Base-by-base conservation (phyloP, 371 early-diverging fungal species). In the Dipsacomyces acuminosporus region DNA sequence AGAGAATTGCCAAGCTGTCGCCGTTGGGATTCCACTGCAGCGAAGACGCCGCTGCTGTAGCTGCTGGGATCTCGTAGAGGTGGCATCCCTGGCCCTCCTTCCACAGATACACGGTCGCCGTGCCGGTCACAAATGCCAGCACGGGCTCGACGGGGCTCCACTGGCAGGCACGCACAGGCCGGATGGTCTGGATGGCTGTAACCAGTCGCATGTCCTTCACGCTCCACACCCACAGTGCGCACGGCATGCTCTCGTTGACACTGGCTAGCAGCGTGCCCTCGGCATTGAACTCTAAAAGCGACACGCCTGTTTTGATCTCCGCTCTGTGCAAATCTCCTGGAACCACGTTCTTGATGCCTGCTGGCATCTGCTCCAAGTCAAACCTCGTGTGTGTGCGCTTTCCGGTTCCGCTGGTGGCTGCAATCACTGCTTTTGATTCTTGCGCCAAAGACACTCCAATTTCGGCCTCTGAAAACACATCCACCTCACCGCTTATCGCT, bases 291-390 rank as follows among this genome's bases (percentile, higher is more conserved):
- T 69, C 72, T 40, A 73, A 73, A 6, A 73, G 13, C 11, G 81
- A 72, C 19, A 87, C 75, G 9, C 87, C 88, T 6, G 71, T 57
- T 46, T 76, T 79, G 8, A 86, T 82, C 44, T 82, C 77, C 3
- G 77, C 69, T 45, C 81, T 71, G n/a, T 80, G 84, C 25, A 73
- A 72, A 17, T 88, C 88, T 3, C 76, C 66, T 20, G 78, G 67
- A 14, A 72, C 41, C 9, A 54, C 45, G 2, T 42, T 26, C 33
- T 35, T 41, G 41, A 54, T 36, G n/a, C 41, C 15, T 22, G 48
- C 54, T 8, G 53, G 51, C 23, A 26, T 34, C 17, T 48, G 30
- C 26, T 20, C 45, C 24, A 59, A 41, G 18, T 57, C 62, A 15
- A 67, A 66, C 30, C 66, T 49, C 42, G 57, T 66, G 51, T 56